phyloP scores from a whole-genome alignment of 306 rosid genomes.

The Luffa acutangula region DNA sequence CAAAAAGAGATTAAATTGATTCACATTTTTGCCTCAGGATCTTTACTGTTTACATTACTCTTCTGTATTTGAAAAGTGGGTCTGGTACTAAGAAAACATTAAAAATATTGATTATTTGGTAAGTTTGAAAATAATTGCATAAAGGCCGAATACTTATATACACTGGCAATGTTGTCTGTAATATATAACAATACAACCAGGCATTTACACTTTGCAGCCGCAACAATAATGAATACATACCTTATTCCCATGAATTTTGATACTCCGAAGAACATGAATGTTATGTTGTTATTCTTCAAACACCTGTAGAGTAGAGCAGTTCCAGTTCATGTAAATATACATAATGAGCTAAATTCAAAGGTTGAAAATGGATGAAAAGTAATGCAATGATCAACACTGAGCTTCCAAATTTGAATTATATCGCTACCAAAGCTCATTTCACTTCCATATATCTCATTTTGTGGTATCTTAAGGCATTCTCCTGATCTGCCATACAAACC shows the following conservation, averaged over 20 bases:
- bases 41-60: background rate
- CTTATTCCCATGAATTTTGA: background rate
- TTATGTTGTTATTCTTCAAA: background rate
- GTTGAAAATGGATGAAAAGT: background rate
- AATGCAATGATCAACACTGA: background rate
- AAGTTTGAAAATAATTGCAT: background rate
- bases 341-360: background rate
- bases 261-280: background rate
- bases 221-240: background rate
- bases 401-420: background rate
- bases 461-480: background rate
- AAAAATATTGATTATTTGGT: background rate
- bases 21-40: background rate
- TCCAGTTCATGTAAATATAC: background rate
- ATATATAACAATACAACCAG: background rate
- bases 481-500: background rate
- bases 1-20: background rate
- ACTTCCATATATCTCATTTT: background rate
- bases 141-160: background rate
- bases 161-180: background rate
- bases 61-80: background rate
- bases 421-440: background rate
- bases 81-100: background rate
- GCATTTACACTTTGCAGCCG: conserved; percentile 1
- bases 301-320: background rate